These are phyloP conservation scores for Chaetothyriales sp. DNA, from an alignment of 2,329 filamentous ascomycete genomes.

Conservation along the genomic window DNA sequence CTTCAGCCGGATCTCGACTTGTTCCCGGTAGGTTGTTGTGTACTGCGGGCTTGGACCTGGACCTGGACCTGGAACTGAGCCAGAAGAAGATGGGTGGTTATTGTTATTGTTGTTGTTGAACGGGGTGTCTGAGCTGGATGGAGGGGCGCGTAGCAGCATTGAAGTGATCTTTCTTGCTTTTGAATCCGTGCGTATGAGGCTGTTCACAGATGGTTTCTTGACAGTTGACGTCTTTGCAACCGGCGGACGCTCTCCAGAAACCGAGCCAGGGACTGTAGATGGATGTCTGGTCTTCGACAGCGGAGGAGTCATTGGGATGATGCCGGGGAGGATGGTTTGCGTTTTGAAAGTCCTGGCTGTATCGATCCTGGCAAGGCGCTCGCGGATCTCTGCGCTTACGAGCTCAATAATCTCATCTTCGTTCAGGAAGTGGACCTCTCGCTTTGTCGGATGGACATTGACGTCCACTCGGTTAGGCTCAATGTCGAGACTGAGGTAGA, in stretches of 20 bases:
- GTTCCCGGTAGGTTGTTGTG: conserved; percentile 53
- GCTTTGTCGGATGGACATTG: conserved; percentile 92
- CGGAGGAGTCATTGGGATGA: conserved; percentile 31
- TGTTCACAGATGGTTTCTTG: conserved; percentile 62
- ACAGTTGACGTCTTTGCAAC: conserved; percentile 18
- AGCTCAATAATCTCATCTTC: conserved; percentile 89
- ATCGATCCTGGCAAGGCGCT: conserved; percentile 70
- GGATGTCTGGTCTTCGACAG: conserved; percentile 9
- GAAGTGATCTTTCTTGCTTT: conserved; percentile 87
- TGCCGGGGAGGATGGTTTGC: conserved; percentile 69
- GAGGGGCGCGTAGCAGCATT: conserved; percentile 56
- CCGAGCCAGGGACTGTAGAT: not conserved
- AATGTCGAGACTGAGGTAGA: conserved; percentile 84
- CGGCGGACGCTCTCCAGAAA: conserved; percentile 21
- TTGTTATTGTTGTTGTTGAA: conserved; percentile 22
- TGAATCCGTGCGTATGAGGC: conserved; percentile 76
- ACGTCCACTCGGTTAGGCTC: conserved; percentile 88
- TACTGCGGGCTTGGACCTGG: conserved; percentile 49
- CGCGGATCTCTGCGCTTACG: conserved; percentile 65
- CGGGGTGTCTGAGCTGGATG: conserved; percentile 13
- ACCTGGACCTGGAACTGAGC: conserved; percentile 7
- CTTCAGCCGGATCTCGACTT: conserved; percentile 56
- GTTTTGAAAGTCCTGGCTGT: conserved; percentile 89
- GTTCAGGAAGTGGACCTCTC: conserved; percentile 92
- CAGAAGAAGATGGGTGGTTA: conserved; percentile 11